These are phyloP conservation scores for Curvularia sp. DNA, from an alignment of 2,329 filamentous ascomycete genomes.

Conservation along the genomic window DNA sequence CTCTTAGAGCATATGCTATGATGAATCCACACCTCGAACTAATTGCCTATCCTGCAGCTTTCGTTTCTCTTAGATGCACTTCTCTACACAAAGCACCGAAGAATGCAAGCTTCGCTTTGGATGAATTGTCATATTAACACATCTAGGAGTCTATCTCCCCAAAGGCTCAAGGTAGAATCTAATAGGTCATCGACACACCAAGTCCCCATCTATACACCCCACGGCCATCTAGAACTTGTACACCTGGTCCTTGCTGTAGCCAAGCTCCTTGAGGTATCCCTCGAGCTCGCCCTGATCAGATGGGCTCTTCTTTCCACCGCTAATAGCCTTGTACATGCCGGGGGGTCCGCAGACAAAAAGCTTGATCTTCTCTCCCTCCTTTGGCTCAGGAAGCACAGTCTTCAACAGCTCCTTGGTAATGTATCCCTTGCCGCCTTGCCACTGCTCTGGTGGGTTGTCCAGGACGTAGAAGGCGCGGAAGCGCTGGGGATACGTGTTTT, in stretches of 20 bases:
- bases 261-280: slow-evolving; percentile 82
- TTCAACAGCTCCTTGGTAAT: slow-evolving; percentile 93
- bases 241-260: slow-evolving; percentile 86
- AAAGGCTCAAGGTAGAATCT: neutral
- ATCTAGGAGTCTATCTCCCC: neutral
- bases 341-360: slow-evolving; percentile 95
- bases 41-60: neutral
- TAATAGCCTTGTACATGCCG: slow-evolving; percentile 90
- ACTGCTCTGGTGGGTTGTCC: slow-evolving; percentile 80
- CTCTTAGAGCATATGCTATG: neutral
- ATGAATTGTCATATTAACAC: neutral
- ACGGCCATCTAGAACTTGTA: slow-evolving; percentile 68
- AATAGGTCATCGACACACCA: neutral
- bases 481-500: slow-evolving; percentile 93
- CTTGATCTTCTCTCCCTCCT: slow-evolving; percentile 85
- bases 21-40: neutral
- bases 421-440: slow-evolving; percentile 78
- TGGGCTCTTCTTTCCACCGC: slow-evolving; percentile 88
- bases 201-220: slow-evolving; percentile 22
- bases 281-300: slow-evolving; percentile 89
- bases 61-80: neutral
- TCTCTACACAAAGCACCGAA: neutral
- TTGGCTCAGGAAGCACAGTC: slow-evolving; percentile 91
- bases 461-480: slow-evolving; percentile 96
- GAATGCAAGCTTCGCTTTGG: neutral